Percentiles rank a stretch among this genome's conserved stretches.
Conservation (phyloP, 345 rosid species). For the Cardamine occulta region DNA sequence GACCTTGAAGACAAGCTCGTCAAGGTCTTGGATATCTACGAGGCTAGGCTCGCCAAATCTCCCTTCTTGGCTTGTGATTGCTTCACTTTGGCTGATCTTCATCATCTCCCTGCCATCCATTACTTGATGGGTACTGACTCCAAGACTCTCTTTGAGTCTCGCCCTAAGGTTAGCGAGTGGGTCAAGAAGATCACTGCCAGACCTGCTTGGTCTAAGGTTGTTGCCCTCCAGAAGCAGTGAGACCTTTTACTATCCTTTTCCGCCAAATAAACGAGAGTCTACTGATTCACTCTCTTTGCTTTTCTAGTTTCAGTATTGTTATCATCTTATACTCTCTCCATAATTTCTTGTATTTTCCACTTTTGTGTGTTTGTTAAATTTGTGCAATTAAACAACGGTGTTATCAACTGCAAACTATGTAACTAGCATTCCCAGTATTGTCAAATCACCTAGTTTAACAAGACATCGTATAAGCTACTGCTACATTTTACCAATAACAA, state of each 20-base stretch:
- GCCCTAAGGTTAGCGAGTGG: slow-evolving; percentile 39
- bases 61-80: slow-evolving; percentile 49
- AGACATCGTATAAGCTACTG: not conserved
- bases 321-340: not conserved
- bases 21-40: slow-evolving; percentile 57
- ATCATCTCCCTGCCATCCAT: slow-evolving; percentile 47
- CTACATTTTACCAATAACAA: not conserved
- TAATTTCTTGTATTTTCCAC: not conserved
- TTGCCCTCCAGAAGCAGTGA: slow-evolving; percentile 39
- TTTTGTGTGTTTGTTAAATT: not conserved
- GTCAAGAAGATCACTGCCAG: slow-evolving; percentile 35
- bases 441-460: not conserved
- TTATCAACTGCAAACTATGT: not conserved
- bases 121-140: slow-evolving; percentile 48
- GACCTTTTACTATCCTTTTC: not conserved
- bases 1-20: slow-evolving; percentile 41
- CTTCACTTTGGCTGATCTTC: slow-evolving; percentile 57
- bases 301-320: not conserved
- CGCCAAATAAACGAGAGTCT: slow-evolving; percentile 3
- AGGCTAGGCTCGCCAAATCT: slow-evolving; percentile 43
- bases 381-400: not conserved
- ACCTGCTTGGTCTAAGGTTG: slow-evolving; percentile 47
- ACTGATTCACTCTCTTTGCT: not conserved
- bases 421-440: not conserved
- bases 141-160: slow-evolving; percentile 38